Evolutionary conservation across 768 basidiomycete genomes (phyloP).

Genomic region (Podaxis sp.): DNA sequence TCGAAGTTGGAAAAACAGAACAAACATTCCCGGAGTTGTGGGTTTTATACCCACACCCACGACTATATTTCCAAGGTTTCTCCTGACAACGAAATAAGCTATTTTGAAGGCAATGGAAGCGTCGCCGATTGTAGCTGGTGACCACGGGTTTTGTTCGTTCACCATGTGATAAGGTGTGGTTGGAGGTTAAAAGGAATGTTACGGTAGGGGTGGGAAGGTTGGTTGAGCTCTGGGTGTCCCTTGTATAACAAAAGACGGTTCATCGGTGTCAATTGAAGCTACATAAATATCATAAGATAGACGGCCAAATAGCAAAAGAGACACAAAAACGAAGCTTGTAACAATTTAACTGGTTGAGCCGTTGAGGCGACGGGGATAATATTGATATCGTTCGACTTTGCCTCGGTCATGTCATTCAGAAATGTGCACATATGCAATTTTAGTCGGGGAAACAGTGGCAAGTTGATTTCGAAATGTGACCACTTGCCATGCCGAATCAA

Average conservation of each 20-base stretch:
- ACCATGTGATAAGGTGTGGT: neutral
- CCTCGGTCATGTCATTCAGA: neutral
- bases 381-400: neutral
- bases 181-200: neutral
- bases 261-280: neutral
- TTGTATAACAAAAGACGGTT: neutral
- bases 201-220: neutral
- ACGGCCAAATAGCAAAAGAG: neutral
- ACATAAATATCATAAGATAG: neutral
- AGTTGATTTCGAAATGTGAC: neutral
- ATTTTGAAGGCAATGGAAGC: neutral
- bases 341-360: neutral
- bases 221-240: neutral
- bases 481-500: neutral
- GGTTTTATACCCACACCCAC: neutral
- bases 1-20: neutral
- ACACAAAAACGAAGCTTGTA: neutral
- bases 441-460: neutral
- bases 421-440: neutral
- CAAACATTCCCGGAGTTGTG: neutral
- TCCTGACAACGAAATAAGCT: neutral
- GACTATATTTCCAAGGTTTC: slow-evolving; percentile 9
- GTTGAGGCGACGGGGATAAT: neutral
- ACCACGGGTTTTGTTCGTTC: slow-evolving; percentile 1
- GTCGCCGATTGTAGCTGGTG: neutral